Conservation (phyloP, 352 stramenopile species). For the Globisporangium spiculum region DNA sequence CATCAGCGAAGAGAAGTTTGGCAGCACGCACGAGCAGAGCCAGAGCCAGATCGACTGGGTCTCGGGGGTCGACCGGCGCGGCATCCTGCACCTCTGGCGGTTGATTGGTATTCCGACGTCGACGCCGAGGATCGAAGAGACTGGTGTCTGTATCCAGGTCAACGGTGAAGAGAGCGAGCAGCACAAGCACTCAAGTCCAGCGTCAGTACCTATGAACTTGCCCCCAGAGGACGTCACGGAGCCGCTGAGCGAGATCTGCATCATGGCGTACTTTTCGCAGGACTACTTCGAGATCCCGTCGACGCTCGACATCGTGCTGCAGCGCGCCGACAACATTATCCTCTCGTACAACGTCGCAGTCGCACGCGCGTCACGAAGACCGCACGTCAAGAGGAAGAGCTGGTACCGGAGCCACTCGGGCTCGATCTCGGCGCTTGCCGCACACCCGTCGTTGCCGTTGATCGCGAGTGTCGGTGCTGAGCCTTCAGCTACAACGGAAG, state of each 20-base stretch:
- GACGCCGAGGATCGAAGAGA: conserved; percentile 46
- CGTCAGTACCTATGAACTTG: neutral
- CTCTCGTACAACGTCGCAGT: conserved; percentile 70
- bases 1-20: conserved; percentile 77
- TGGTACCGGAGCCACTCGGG: conserved; percentile 78
- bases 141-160: conserved; percentile 64
- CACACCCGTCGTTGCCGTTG: conserved; percentile 73
- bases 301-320: conserved; percentile 70
- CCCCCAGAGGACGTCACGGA: conserved; percentile 11
- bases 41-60: conserved; percentile 71
- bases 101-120: conserved; percentile 36
- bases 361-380: conserved; percentile 24
- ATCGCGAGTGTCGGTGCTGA: conserved; percentile 61
- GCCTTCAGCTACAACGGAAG: neutral
- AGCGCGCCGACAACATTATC: conserved; percentile 72
- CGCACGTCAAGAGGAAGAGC: conserved; percentile 71
- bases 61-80: conserved; percentile 59
- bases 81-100: conserved; percentile 69
- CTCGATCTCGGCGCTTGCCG: conserved; percentile 61
- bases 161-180: conserved; percentile 44
- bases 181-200: neutral
- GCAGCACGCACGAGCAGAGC: conserved; percentile 34
- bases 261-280: conserved; percentile 83
- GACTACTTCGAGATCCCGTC: conserved; percentile 70
- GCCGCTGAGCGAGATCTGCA: conserved; percentile 54